Percentiles rank a stretch among this genome's conserved stretches.
These are phyloP conservation scores for Fusarium foetens DNA, from an alignment of 2,329 filamentous ascomycete species.

Conservation along the genomic window DNA sequence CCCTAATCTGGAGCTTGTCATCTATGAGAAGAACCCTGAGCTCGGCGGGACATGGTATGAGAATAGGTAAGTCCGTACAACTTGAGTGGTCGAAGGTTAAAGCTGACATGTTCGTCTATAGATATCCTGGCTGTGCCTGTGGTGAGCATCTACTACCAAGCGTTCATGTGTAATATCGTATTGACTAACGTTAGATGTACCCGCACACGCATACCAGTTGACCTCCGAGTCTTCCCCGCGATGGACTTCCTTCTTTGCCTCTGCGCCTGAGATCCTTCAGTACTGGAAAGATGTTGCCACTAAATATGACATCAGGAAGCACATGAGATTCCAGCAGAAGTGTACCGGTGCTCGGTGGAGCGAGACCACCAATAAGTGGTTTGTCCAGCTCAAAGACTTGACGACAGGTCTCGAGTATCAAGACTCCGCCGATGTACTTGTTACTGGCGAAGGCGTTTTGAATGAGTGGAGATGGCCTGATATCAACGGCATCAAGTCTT, in stretches of 20 bases:
- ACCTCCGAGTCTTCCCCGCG: conserved; percentile 3
- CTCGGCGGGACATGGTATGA: conserved; percentile 20
- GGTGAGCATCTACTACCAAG: neutral
- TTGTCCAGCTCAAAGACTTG: conserved; percentile 12
- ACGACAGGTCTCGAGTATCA: neutral
- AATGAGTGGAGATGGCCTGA: conserved; percentile 24
- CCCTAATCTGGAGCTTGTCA: neutral
- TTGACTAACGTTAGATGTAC: neutral
- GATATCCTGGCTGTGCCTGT: conserved; percentile 17
- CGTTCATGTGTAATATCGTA: accelerated
- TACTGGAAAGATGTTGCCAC: conserved; percentile 11
- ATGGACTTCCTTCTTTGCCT: conserved; percentile 19
- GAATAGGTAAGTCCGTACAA: neutral
- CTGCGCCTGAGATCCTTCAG: conserved; percentile 8
- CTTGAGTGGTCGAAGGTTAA: accelerated
- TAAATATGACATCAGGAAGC: neutral
- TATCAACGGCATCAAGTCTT: neutral
- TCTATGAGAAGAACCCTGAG: conserved; percentile 20
- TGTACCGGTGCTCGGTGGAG: neutral
- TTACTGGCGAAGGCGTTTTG: conserved; percentile 6
- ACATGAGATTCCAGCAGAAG: conserved; percentile 12
- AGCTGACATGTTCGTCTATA: accelerated
- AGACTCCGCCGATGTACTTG: conserved; percentile 6
- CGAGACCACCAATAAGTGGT: neutral
- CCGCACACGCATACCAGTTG: conserved; percentile 12